Conservation (phyloP, 2,329 filamentous ascomycete species). For the Pseudogymnoascus sp. region DNA sequence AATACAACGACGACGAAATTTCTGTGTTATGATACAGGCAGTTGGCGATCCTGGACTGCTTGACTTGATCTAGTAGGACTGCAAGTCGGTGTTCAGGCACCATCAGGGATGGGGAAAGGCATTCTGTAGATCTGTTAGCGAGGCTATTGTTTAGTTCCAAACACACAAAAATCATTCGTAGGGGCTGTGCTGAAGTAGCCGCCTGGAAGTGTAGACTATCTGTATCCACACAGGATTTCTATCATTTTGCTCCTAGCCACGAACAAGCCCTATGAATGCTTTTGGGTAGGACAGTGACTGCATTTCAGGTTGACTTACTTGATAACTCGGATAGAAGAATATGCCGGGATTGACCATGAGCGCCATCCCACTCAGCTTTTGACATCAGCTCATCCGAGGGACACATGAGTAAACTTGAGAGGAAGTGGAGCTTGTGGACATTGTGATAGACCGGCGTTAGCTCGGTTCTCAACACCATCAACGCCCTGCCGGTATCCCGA, state of each 20-base stretch:
- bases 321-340: constrained; percentile 74
- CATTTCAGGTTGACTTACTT: constrained; percentile 47
- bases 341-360: constrained; percentile 66
- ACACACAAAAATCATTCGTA: not conserved
- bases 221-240: not conserved
- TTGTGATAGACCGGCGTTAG: constrained; percentile 81
- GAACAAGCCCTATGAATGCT: not conserved
- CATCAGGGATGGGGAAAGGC: constrained; percentile 94
- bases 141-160: not conserved
- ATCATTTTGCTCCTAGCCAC: not conserved
- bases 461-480: constrained; percentile 80
- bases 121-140: constrained; percentile 48
- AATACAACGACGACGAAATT: constrained; percentile 74
- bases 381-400: constrained; percentile 67
- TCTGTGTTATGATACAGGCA: constrained; percentile 87
- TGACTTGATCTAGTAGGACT: constrained; percentile 73
- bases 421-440: constrained; percentile 66
- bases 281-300: not conserved
- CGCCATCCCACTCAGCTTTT: constrained; percentile 81
- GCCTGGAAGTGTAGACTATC: not conserved
- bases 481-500: constrained; percentile 64
- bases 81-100: constrained; percentile 87
- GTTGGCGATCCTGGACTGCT: constrained; percentile 71
- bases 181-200: not conserved
- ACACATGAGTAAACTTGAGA: constrained; percentile 90